phyloP scores from a whole-genome alignment of 441 rosid genomes.

The Mallotus japonicus region DNA sequence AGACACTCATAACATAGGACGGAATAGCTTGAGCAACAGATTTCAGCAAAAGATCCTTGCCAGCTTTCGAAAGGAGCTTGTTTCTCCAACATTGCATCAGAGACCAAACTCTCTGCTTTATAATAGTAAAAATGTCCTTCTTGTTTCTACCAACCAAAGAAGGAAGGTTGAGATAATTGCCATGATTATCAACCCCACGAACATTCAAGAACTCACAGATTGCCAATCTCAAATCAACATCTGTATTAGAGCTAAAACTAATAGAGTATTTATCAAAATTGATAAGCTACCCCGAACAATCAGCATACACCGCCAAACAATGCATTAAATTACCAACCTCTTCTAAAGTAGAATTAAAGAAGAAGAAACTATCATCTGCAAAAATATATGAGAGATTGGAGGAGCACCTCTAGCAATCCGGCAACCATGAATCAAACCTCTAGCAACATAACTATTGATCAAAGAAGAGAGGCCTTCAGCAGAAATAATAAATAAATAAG shows the following conservation, averaged over 20 bases:
- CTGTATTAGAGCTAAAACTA: not conserved
- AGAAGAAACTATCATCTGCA: not conserved
- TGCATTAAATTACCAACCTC: no score
- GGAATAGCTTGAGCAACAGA: no score
- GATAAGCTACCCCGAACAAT: not conserved
- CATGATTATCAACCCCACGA: not conserved
- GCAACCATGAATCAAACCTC: not conserved
- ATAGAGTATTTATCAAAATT: not conserved
- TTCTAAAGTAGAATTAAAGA: not conserved
- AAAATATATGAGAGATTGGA: no score
- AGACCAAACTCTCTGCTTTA: no score
- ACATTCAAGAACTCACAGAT: not conserved
- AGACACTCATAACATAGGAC: no score
- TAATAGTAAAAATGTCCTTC: not conserved
- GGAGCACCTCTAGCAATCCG: not conserved
- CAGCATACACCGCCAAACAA: not conserved
- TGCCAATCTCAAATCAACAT: accelerated
- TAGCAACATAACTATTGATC: not conserved
- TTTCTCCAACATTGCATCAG: no score
- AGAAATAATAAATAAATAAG: not conserved
- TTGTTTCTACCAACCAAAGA: not conserved
- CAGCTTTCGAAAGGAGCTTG: no score
- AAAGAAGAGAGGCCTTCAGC: not conserved
- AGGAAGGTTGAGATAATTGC: not conserved
- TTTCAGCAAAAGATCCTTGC: not conserved